Conservation (phyloP, 2,329 filamentous ascomycete species). For the Phoma sp. region DNA sequence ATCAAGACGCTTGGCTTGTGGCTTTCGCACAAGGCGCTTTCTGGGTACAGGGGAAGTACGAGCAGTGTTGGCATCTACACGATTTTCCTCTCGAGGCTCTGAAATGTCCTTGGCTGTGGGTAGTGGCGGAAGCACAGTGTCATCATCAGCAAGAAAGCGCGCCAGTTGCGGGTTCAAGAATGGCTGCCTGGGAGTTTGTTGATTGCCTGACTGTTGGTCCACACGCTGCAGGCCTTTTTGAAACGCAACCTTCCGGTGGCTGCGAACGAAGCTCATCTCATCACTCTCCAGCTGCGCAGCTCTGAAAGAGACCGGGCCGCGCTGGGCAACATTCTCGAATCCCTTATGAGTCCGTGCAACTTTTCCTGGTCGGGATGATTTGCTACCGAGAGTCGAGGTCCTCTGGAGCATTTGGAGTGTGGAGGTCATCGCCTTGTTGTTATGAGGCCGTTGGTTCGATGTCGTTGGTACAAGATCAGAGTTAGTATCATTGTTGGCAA, state of each 20-base stretch:
- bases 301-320: slow-evolving; percentile 30
- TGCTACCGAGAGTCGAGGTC: not conserved
- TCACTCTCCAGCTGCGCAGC: slow-evolving; percentile 54
- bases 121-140: slow-evolving; percentile 28
- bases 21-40: slow-evolving; percentile 45
- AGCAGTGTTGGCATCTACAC: not conserved
- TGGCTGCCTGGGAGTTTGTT: slow-evolving; percentile 15
- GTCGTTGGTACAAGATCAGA: not conserved
- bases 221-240: slow-evolving; percentile 39
- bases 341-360: not conserved
- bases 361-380: slow-evolving; percentile 3
- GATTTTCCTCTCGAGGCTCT: slow-evolving; percentile 9
- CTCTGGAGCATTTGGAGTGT: slow-evolving; percentile 24
- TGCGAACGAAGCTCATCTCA: slow-evolving; percentile 47
- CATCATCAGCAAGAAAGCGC: slow-evolving; percentile 44
- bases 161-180: slow-evolving; percentile 40
- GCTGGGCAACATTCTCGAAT: not conserved
- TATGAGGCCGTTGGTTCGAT: not conserved
- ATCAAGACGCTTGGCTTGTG: slow-evolving; percentile 56
- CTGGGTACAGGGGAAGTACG: slow-evolving; percentile 15
- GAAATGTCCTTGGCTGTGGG: slow-evolving; percentile 27
- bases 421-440: slow-evolving; percentile 6
- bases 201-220: slow-evolving; percentile 35
- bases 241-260: slow-evolving; percentile 50
- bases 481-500: not conserved